A percentile compares a stretch with the other conserved stretches of the same genome.
Conservation (phyloP, 164 flowering plant species). For the Vitis labrusca region DNA sequence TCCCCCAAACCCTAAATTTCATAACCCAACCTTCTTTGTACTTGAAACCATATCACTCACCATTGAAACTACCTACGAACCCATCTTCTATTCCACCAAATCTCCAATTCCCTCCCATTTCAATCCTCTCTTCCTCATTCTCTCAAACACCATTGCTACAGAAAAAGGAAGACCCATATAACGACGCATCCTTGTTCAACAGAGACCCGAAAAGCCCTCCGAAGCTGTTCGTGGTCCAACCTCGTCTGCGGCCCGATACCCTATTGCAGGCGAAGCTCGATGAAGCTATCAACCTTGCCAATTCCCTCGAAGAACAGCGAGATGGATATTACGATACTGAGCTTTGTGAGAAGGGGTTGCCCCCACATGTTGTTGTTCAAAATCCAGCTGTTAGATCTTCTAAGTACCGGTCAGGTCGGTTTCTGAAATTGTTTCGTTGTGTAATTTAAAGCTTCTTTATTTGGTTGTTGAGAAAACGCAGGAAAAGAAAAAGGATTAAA, state of each 20-base stretch:
- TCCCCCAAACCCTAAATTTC: slow-evolving; percentile 4
- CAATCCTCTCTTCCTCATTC: slow-evolving; percentile 20
- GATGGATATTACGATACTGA: slow-evolving; percentile 52
- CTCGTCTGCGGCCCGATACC: slow-evolving; percentile 60
- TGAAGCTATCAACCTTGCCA: slow-evolving; percentile 87
- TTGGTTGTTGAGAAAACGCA: neutral
- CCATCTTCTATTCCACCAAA: neutral
- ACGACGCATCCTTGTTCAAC: slow-evolving; percentile 27
- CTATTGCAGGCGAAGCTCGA: slow-evolving; percentile 61
- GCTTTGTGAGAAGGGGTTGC: slow-evolving; percentile 46
- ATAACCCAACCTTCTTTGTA: neutral
- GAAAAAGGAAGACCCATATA: slow-evolving; percentile 18
- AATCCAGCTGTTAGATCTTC: slow-evolving; percentile 60
- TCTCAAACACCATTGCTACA: slow-evolving; percentile 24
- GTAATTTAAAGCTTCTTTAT: neutral
- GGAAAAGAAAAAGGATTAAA: neutral
- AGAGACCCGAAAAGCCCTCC: slow-evolving; percentile 59
- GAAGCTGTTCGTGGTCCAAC: slow-evolving; percentile 78
- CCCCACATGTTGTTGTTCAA: slow-evolving; percentile 79
- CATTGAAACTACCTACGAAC: neutral
- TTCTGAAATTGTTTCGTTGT: neutral
- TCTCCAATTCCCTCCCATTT: neutral
- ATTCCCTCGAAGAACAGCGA: slow-evolving; percentile 83
- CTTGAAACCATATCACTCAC: neutral
- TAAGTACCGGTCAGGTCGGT: slow-evolving; percentile 61